These are phyloP conservation scores for Choiromyces venosus DNA, from an alignment of 495 filamentous ascomycete species.

Conservation along the genomic window DNA sequence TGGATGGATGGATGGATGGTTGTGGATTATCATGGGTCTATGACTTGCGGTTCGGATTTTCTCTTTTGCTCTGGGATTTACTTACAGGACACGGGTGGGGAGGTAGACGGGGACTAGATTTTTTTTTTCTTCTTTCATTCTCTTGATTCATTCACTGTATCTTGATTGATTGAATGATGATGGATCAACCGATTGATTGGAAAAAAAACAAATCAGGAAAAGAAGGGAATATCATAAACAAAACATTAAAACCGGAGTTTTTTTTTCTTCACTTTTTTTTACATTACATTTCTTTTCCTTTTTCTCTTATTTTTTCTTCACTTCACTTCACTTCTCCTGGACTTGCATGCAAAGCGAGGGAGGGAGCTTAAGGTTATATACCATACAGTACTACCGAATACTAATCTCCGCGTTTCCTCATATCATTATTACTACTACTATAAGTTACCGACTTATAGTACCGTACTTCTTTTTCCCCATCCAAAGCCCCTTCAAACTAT, in stretches of 20 bases:
- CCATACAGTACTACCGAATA: no score
- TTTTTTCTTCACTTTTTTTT: neutral
- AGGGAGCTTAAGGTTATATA: no score
- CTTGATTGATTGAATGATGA: neutral
- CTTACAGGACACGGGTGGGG: neutral
- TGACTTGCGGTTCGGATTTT: neutral
- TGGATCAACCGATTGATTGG: neutral
- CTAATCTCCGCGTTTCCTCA: no score
- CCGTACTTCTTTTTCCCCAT: no score
- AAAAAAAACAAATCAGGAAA: neutral
- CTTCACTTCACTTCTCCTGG: neutral
- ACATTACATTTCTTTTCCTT: neutral
- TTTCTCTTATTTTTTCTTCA: neutral
- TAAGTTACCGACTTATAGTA: no score
- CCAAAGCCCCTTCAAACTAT: no score
- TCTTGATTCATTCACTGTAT: no score
- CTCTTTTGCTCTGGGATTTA: neutral
- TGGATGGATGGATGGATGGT: neutral
- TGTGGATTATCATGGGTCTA: neutral
- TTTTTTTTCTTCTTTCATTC: neutral
- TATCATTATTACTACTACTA: no score
- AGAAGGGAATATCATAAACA: neutral
- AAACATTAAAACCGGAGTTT: slow-evolving; percentile 2
- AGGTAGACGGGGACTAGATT: neutral
- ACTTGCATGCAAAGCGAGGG: neutral